phyloP scores from a whole-genome alignment of 2,329 filamentous ascomycete genomes.

The Aspergillus sp. region DNA sequence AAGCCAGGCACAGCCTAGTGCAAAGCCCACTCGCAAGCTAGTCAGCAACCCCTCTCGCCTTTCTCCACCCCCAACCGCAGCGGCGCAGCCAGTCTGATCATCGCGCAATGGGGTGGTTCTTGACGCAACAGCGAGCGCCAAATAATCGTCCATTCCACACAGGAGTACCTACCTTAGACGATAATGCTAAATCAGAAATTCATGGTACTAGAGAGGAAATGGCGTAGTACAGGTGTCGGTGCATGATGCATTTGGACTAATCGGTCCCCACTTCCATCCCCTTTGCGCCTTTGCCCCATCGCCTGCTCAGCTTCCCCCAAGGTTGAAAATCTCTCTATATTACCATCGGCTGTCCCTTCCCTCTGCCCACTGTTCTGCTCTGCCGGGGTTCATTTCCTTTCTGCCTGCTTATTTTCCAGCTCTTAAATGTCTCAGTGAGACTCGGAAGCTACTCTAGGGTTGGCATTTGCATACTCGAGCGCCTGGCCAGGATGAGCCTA shows the following conservation, averaged over 20 bases:
- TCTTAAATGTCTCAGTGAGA: background rate
- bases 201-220: slow-evolving; percentile 5
- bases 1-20: background rate
- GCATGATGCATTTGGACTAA: slow-evolving; percentile 14
- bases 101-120: background rate
- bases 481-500: slow-evolving; percentile 16
- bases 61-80: slow-evolving; percentile 11
- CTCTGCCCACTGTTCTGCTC: background rate
- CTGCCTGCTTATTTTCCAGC: background rate
- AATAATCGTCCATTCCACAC: background rate
- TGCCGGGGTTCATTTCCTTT: background rate
- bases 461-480: slow-evolving; percentile 2
- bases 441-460: background rate
- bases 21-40: background rate
- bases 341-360: background rate
- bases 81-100: background rate
- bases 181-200: slow-evolving; percentile 9
- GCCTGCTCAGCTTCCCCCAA: slow-evolving; percentile 9
- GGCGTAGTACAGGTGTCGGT: slow-evolving; percentile 15
- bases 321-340: slow-evolving; percentile 9
- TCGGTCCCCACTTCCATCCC: slow-evolving; percentile 6
- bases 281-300: slow-evolving; percentile 3
- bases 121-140: slow-evolving; percentile 5
- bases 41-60: slow-evolving; percentile 6
- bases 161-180: slow-evolving; percentile 3